phyloP scores from a whole-genome alignment of 2,329 filamentous ascomycete genomes.

The Penicillium olsonii region DNA sequence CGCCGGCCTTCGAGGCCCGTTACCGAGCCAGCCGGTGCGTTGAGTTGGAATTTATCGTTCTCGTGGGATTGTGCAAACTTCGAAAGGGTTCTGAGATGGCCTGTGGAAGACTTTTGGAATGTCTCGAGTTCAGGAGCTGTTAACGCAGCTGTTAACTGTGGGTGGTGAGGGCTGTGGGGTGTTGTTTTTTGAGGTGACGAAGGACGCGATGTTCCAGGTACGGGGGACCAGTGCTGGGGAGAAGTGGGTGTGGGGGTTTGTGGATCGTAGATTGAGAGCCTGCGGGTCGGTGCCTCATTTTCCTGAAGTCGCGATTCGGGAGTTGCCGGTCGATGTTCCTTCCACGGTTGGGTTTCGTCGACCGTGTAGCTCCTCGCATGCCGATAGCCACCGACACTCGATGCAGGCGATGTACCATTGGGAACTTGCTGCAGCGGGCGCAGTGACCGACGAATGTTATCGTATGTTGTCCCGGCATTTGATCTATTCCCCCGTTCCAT shows the following conservation, averaged over 20 bases:
- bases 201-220: slow-evolving; percentile 31
- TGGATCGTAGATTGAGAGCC: slow-evolving; percentile 18
- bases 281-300: slow-evolving; percentile 28
- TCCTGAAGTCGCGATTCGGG: slow-evolving; percentile 37
- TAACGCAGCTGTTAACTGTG: slow-evolving; percentile 49
- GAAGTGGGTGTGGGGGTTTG: slow-evolving; percentile 27
- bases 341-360: slow-evolving; percentile 52
- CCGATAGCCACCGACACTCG: slow-evolving; percentile 35
- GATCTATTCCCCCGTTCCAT: slow-evolving; percentile 23
- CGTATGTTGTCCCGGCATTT: slow-evolving; percentile 67
- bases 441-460: slow-evolving; percentile 72
- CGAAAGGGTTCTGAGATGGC: slow-evolving; percentile 83
- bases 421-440: slow-evolving; percentile 72
- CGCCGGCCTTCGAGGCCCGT: slow-evolving; percentile 82
- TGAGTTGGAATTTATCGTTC: slow-evolving; percentile 78
- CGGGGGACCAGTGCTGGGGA: slow-evolving; percentile 27
- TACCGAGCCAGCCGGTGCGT: slow-evolving; percentile 78
- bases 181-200: slow-evolving; percentile 30
- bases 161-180: slow-evolving; percentile 33
- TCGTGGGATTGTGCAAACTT: slow-evolving; percentile 74
- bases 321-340: slow-evolving; percentile 35
- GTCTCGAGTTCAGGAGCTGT: slow-evolving; percentile 74
- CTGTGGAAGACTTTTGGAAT: slow-evolving; percentile 84
- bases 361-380: slow-evolving; percentile 64
- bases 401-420: slow-evolving; percentile 45